These are phyloP conservation scores for Anacardium occidentale DNA, from an alignment of 345 rosid species.

Conservation along the genomic window DNA sequence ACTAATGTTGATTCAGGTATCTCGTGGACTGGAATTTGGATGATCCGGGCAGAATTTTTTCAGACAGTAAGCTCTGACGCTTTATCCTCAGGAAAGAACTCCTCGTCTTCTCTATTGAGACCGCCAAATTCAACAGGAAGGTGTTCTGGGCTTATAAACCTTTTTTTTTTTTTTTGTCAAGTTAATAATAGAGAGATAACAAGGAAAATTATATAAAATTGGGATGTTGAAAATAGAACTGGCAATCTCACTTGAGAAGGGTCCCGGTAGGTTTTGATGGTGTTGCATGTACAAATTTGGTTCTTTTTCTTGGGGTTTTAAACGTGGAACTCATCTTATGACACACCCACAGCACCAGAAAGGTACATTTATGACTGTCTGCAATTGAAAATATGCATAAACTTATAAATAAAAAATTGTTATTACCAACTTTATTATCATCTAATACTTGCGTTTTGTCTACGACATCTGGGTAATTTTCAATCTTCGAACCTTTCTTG, in stretches of 20 bases:
- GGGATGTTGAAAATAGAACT: neutral
- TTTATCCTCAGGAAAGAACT: slow-evolving; percentile 38
- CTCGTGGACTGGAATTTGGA: slow-evolving; percentile 48
- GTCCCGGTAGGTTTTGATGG: slow-evolving; percentile 47
- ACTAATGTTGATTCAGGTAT: slow-evolving; percentile 17
- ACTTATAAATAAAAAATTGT: neutral
- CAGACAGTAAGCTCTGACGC: slow-evolving; percentile 32
- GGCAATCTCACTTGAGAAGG: slow-evolving; percentile 54
- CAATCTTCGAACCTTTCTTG: slow-evolving; percentile 28
- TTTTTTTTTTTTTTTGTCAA: slow-evolving; percentile 6
- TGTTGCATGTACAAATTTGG: slow-evolving; percentile 44
- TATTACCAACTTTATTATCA: neutral
- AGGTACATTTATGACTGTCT: slow-evolving; percentile 58
- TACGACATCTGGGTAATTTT: slow-evolving; percentile 53
- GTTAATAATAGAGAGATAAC: neutral
- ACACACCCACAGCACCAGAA: slow-evolving; percentile 55
- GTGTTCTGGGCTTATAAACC: slow-evolving; percentile 49
- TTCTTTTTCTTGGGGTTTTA: slow-evolving; percentile 21
- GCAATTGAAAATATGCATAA: slow-evolving; percentile 11
- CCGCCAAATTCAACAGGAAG: slow-evolving; percentile 63
- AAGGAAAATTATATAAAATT: neutral
- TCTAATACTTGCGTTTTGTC: slow-evolving; percentile 34
- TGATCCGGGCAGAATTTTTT: slow-evolving; percentile 25
- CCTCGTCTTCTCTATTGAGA: slow-evolving; percentile 47
- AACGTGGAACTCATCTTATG: slow-evolving; percentile 36